A percentile compares a stretch with the other conserved stretches of the same genome.
Conservation (phyloP, 257 asterid species). For the Capsicum baccatum region DNA sequence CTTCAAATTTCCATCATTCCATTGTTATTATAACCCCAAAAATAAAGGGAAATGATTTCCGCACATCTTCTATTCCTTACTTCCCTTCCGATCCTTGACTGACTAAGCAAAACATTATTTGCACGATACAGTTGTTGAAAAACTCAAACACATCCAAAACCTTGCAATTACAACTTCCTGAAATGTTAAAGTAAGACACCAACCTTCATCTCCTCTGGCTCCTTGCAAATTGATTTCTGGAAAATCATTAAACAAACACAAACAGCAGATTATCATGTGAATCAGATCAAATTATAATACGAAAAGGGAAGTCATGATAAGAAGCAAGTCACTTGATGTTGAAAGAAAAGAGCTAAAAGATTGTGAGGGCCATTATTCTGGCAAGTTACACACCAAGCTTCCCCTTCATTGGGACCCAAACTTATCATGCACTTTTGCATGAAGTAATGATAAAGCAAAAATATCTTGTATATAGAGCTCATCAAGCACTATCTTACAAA, state of each 20-base stretch:
- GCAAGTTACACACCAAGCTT: too few species aligned
- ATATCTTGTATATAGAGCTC: too few species aligned
- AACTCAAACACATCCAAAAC: not conserved
- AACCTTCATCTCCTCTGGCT: conserved; percentile 74
- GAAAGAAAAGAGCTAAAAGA: too few species aligned
- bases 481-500: too few species aligned
- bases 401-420: too few species aligned
- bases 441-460: too few species aligned
- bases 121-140: not conserved
- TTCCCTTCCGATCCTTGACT: not conserved
- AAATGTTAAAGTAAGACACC: conserved; percentile 30
- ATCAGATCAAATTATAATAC: not conserved
- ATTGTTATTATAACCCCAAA: not conserved
- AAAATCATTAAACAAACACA: conserved; percentile 34
- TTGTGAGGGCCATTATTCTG: too few species aligned
- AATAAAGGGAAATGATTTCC: not conserved
- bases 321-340: not conserved
- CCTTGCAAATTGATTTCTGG: conserved; percentile 92
- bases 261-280: conserved; percentile 18
- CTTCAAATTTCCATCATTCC: not conserved
- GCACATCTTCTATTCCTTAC: not conserved
- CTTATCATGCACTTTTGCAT: too few species aligned
- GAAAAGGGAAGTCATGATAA: not conserved
- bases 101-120: not conserved
- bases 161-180: not conserved